A percentile compares a stretch with the other conserved stretches of the same genome.
Conservation (phyloP, 164 flowering plant species). For the Vitis amurensis region DNA sequence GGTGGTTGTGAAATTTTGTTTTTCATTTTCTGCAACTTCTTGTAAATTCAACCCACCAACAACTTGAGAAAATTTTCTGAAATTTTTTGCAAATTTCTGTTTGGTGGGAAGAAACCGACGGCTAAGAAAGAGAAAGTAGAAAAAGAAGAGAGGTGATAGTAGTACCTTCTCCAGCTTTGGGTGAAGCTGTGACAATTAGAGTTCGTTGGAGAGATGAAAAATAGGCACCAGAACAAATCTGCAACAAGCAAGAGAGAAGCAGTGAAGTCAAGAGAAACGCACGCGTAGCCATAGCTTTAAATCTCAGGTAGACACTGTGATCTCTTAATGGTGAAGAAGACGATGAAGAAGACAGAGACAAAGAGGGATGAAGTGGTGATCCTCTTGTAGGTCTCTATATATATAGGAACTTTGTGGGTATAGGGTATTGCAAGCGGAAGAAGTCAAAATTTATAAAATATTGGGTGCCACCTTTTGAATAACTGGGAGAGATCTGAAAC, state of each 20-base stretch:
- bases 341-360: not conserved
- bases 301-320: not conserved
- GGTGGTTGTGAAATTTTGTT: too few relatives aligned
- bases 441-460: constrained; percentile 13
- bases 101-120: not conserved
- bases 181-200: constrained; percentile 43
- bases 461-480: constrained; percentile 5
- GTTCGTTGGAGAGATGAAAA: constrained; percentile 29
- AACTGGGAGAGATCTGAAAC: not conserved
- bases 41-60: too few relatives aligned
- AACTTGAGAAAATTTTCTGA: too few relatives aligned
- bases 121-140: not conserved
- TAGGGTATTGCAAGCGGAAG: not conserved
- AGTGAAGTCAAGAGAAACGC: constrained; percentile 31
- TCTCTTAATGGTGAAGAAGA: not conserved
- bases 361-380: not conserved
- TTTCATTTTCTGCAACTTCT: too few relatives aligned
- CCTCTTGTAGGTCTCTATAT: not conserved
- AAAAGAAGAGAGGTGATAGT: constrained; percentile 9
- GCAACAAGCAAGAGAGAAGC: constrained; percentile 27
- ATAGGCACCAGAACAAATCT: constrained; percentile 29
- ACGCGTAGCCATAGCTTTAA: constrained; percentile 28
- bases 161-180: constrained; percentile 44
- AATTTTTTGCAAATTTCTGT: not conserved
- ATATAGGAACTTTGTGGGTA: not conserved